These are phyloP conservation scores for Mycena belliarum DNA, from an alignment of 768 basidiomycete genomes.

Conservation along the genomic window DNA sequence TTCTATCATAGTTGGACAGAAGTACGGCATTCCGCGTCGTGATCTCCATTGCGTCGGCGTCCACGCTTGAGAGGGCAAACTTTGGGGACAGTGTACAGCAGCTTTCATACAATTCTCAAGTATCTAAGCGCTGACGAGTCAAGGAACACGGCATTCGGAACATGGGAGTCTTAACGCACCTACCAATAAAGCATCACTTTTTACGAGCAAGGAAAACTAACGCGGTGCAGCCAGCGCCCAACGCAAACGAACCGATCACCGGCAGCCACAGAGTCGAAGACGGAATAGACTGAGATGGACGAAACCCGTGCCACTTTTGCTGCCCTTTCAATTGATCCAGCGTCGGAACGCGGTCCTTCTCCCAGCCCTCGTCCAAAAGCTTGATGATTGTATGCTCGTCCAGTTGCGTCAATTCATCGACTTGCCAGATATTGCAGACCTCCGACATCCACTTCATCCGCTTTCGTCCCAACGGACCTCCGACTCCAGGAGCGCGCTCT, in stretches of 20 bases:
- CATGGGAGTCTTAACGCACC: background rate
- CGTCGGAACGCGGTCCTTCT: constrained; percentile 52
- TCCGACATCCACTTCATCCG: constrained; percentile 93
- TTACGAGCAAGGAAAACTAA: constrained; percentile 32
- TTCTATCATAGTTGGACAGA: constrained; percentile 37
- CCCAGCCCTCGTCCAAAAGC: constrained; percentile 87
- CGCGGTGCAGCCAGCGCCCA: constrained; percentile 43
- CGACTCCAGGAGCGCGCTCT: constrained; percentile 79
- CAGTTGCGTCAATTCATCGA: constrained; percentile 76
- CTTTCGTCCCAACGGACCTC: constrained; percentile 70
- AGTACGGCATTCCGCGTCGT: too few species aligned
- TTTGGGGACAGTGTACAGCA: background rate
- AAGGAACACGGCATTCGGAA: background rate
- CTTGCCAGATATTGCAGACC: constrained; percentile 81
- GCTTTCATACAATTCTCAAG: background rate
- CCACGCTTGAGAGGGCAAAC: background rate
- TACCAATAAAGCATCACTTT: constrained; percentile 25
- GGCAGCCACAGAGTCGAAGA: constrained; percentile 24
- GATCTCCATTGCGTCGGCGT: too few species aligned
- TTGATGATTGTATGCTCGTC: constrained; percentile 63
- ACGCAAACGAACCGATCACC: constrained; percentile 39
- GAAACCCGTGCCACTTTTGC: background rate
- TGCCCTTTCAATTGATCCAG: constrained; percentile 42
- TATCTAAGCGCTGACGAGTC: background rate
- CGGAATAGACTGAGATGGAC: background rate